A percentile compares a stretch with the other conserved stretches of the same genome.
These are phyloP conservation scores for Karstenula rhodostoma DNA, from an alignment of 2,329 filamentous ascomycete species.

Conservation along the genomic window DNA sequence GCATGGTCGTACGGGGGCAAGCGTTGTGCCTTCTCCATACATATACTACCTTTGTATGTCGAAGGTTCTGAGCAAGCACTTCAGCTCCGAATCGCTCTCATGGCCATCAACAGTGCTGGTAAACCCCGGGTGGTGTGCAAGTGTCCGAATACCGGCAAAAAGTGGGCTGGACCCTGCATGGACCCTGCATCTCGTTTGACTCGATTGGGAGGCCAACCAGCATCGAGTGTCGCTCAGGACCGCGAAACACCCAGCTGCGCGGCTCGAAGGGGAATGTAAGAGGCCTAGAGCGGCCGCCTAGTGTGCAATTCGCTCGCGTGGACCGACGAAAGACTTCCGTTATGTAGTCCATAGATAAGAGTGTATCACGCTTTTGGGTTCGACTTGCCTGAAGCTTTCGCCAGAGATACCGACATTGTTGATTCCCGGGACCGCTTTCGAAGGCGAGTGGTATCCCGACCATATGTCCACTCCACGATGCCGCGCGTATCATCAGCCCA, in stretches of 20 bases:
- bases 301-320: not conserved
- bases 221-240: conserved; percentile 1
- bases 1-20: not conserved
- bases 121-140: conserved; percentile 11
- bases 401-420: not conserved
- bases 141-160: conserved; percentile 23
- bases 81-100: conserved; percentile 10
- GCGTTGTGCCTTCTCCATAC: not conserved
- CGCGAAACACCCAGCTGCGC: conserved; percentile 3
- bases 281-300: conserved; percentile 7
- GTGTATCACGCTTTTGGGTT: not conserved
- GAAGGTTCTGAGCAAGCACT: not conserved
- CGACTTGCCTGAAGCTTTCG: not conserved
- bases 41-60: not conserved
- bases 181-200: conserved; percentile 19
- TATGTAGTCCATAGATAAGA: conserved; percentile 12
- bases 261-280: conserved; percentile 10
- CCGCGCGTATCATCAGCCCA: not conserved
- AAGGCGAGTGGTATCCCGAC: not conserved
- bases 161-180: conserved; percentile 19
- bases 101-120: conserved; percentile 8
- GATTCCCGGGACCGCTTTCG: not conserved
- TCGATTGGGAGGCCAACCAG: not conserved
- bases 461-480: not conserved
- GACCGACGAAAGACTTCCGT: not conserved